Evolutionary conservation across 805 yeast species (phyloP).

Genomic region (Starmerella vitae): DNA sequence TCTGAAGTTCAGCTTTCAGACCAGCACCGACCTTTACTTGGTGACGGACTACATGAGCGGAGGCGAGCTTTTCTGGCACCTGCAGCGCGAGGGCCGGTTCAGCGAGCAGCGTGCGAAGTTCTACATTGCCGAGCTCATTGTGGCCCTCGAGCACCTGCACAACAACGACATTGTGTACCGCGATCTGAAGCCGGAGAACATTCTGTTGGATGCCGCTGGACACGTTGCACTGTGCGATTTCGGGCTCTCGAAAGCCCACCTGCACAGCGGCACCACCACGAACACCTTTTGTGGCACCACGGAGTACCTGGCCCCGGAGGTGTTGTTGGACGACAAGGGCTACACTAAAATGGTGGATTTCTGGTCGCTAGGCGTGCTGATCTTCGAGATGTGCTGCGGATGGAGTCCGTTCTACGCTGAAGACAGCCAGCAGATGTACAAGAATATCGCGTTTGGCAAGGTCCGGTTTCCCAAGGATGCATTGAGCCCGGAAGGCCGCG

Average conservation of each 20-base stretch:
- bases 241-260: constrained; percentile 88
- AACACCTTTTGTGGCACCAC: constrained; percentile 98
- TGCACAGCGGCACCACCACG: constrained; percentile 66
- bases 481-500: constrained; percentile 79
- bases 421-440: constrained; percentile 96
- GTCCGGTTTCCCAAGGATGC: constrained; percentile 96
- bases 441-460: constrained; percentile 96
- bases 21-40: constrained; percentile 78
- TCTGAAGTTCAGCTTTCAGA: constrained; percentile 89
- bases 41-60: constrained; percentile 98
- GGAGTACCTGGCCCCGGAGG: constrained; percentile 95
- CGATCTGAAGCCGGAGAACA: constrained; percentile 94
- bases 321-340: constrained; percentile 85
- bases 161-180: constrained; percentile 93
- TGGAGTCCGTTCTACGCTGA: constrained; percentile 99
- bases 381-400: constrained; percentile 98
- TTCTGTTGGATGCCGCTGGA: constrained; percentile 88
- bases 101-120: constrained; percentile 89
- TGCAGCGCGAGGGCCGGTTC: constrained; percentile 92
- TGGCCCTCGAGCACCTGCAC: constrained; percentile 88
- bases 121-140: constrained; percentile 87
- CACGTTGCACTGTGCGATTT: constrained; percentile 96
- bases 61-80: constrained; percentile 92
- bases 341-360: constrained; percentile 98
- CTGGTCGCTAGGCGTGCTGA: constrained; percentile 94